Base-by-base conservation (phyloP, 2,329 filamentous ascomycete species). In the Curvularia spicifera region DNA sequence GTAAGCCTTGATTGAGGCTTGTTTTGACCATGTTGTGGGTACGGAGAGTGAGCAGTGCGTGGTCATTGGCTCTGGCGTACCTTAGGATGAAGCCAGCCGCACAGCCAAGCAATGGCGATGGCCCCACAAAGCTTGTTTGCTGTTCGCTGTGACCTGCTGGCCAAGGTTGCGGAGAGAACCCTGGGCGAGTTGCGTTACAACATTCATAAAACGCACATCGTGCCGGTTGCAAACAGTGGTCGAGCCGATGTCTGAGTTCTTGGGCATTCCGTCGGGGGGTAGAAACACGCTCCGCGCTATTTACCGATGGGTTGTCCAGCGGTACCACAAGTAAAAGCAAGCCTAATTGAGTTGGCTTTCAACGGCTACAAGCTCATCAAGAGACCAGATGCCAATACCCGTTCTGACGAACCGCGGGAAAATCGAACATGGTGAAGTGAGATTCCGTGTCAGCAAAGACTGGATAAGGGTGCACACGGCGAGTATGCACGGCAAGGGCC, bases 361-460 rank as follows among this genome's bases (percentile, higher is more conserved):
- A 7, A 9, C 22, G 9, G 22, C 35, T 35, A 43, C 28, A 3
- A 35, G 35, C 26, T 57, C 64, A 39, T 65, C 29, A 65, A 56
- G 42, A 66, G 62, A 33, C 61, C 59, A 64, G 22, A 66, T 65
- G 39, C 69, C n/a, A 70, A 31, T 60, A 63, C 62, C 49, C 62
- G 70, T 20, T 57, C 61, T 4, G 56, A 58, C 15, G 51, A 54
- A 13, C 51, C 52, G 9, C 18, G 28, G 50, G 12, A 60, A 5
- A 45, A 24, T 63, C 61, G 6, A 65, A 60, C 4, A 51, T 44
- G 43, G 66, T 62, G 15, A 70, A 50, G 12, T 42, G 46, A 33
- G 63, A 64, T 37, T 9, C 53, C 31, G 35, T 47, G 54, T 52
- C 49, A 10, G 56, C 6, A 24, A 61, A 58, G 45, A 18, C 43